phyloP scores from a whole-genome alignment of 1,284 basidiomycete species.

The Fomitopsis pinicola region DNA sequence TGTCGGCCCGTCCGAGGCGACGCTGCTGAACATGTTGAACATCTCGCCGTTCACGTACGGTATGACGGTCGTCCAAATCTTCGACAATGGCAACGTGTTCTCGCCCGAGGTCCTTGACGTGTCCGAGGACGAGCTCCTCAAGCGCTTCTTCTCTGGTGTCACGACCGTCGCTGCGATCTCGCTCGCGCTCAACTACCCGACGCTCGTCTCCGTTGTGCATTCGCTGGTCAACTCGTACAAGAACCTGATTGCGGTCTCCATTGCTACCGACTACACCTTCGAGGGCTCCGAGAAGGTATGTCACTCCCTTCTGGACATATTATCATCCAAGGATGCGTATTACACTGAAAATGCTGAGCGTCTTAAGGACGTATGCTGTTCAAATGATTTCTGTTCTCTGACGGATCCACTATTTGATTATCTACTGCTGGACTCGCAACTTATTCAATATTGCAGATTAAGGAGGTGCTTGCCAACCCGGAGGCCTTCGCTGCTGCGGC shows the following conservation, averaged over 20 bases:
- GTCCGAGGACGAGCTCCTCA: constrained; percentile 86
- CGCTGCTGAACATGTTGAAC: constrained; percentile 98
- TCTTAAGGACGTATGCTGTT: constrained; percentile 43
- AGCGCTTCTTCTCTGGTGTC: constrained; percentile 89
- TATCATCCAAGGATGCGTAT: constrained; percentile 34
- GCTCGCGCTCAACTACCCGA: constrained; percentile 94
- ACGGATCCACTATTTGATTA: constrained; percentile 22
- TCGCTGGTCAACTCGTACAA: constrained; percentile 99
- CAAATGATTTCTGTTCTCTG: constrained; percentile 28
- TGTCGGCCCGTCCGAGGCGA: constrained; percentile 97
- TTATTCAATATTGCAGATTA: constrained; percentile 58
- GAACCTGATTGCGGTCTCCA: constrained; percentile 89
- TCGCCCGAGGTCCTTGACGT: constrained; percentile 90
- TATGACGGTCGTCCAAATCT: constrained; percentile 95
- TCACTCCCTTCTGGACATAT: constrained; percentile 6
- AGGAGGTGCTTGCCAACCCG: constrained; percentile 96
- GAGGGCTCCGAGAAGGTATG: constrained; percentile 89
- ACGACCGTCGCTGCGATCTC: constrained; percentile 97
- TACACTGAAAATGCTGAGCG: constrained; percentile 85
- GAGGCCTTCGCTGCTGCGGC: constrained; percentile 89
- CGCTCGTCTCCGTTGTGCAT: constrained; percentile 91
- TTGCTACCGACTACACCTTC: constrained; percentile 94
- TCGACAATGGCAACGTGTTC: constrained; percentile 90
- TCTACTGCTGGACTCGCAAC: constrained; percentile 12
- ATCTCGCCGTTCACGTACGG: constrained; percentile 99